Percentiles rank a stretch among this genome's conserved stretches.
Conservation (phyloP, 345 rosid genomes). For the Syzygium oleosum region DNA sequence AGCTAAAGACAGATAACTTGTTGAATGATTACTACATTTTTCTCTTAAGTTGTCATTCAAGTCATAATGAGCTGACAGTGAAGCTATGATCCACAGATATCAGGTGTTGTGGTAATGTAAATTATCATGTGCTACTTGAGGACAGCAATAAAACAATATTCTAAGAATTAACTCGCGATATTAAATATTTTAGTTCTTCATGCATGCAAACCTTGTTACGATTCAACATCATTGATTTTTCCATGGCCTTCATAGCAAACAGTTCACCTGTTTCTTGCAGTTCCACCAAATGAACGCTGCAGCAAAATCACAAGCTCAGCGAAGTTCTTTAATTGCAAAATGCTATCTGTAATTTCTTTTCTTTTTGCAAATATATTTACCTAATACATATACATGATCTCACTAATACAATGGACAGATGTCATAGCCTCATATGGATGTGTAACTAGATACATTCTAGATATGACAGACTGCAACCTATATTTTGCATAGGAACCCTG, state of each 20-base stretch:
- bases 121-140: not conserved
- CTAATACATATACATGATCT: not conserved
- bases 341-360: not conserved
- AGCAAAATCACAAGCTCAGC: not conserved
- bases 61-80: not conserved
- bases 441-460: not conserved
- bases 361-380: not conserved
- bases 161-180: not conserved
- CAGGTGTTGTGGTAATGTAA: not conserved
- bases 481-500: not conserved
- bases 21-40: not conserved
- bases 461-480: not conserved
- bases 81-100: not conserved
- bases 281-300: conserved; percentile 92
- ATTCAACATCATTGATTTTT: conserved; percentile 75
- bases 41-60: not conserved
- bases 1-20: not conserved
- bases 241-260: conserved; percentile 99
- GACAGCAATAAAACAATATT: not conserved
- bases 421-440: not conserved
- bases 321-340: not conserved
- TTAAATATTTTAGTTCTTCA: not conserved
- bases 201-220: conserved; percentile 65
- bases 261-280: conserved; percentile 61
- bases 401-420: not conserved